Evolutionary conservation across 2,329 filamentous ascomycete genomes (phyloP).

Genomic region (Pseudogymnoascus sp.): DNA sequence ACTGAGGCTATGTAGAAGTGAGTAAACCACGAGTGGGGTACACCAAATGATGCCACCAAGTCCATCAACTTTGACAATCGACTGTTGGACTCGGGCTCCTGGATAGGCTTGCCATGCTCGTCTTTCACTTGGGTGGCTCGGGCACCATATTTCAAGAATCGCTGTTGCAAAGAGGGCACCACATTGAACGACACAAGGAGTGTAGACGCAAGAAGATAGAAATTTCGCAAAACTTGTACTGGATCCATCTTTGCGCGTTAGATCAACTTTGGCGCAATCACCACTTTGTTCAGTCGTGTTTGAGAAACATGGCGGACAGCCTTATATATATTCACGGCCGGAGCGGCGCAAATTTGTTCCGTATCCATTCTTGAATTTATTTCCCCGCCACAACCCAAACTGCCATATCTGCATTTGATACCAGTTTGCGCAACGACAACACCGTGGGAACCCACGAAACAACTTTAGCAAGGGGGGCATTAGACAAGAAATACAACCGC

Average conservation of each 20-base stretch:
- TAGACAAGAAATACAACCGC: constrained; percentile 13
- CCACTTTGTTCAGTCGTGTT: neutral
- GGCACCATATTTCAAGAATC: constrained; percentile 29
- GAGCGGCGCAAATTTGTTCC: neutral
- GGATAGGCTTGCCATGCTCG: constrained; percentile 8
- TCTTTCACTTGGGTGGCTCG: constrained; percentile 16
- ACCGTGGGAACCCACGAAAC: neutral
- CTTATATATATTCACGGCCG: neutral
- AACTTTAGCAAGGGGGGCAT: constrained; percentile 7
- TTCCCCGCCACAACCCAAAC: constrained; percentile 10
- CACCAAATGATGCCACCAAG: constrained; percentile 30
- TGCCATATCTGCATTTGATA: constrained; percentile 8
- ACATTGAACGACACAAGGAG: constrained; percentile 23
- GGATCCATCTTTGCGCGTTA: constrained; percentile 21
- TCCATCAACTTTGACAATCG: constrained; percentile 18
- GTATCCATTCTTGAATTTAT: neutral
- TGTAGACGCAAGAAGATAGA: constrained; percentile 25
- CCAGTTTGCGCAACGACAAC: constrained; percentile 8
- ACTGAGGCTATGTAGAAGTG: constrained; percentile 79
- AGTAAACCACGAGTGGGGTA: constrained; percentile 84
- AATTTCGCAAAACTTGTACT: constrained; percentile 22
- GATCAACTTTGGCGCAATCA: neutral
- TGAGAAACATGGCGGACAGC: neutral
- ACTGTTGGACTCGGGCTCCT: neutral
- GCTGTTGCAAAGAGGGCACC: constrained; percentile 24